Base-by-base conservation (phyloP, 106 monocot species). In the Posidonia australis region DNA sequence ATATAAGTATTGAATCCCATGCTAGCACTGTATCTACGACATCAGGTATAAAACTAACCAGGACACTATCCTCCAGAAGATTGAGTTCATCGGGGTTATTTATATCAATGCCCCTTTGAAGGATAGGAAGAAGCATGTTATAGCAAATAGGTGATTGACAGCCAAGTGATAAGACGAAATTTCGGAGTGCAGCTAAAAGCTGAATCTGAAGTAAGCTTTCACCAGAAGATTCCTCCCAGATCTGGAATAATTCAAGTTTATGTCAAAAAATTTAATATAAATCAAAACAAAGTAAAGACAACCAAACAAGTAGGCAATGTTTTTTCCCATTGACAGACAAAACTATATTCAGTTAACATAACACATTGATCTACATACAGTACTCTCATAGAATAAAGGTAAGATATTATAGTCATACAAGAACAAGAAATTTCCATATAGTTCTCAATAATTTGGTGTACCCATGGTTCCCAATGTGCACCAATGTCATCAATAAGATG, bases 181-280 rank as follows among this genome's bases (percentile, higher is more conserved):
- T 96, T 27, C 78, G 72, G 1, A 96, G 66, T 63, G 96, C 96
- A 51, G 72, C 67, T 70, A 96, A 76, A 36, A 96, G 78, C 63
- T 90, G 96, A 76, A 96, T 96, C 70, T 90, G 90, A 9, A 96
- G 68, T 45, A 96, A 74, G 74, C 86, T 96, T 82, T 96, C 90
- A 74, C 87, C 90, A 46, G 49, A 29, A 62, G 96, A 87, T 78
- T 90, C 86, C 70, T 84, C 84, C 96, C 96, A 96, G 25, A 90
- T 80, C 96, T 96, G 69, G 4, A 28, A 14, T 28, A 18, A 64
- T 24, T 12, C 13, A 49, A 12, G 49, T 14, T 49, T 19, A 49
- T 1, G 16, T 7, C 7, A 7, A 36, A 36, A 36, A 36, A 7
- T 36, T 7, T 7, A 36, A 36, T 36, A 36, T 36, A 36, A 36